Evolutionary conservation across 2,329 filamentous ascomycete genomes (phyloP), one percentile per base, ranked within the genome.

Genomic region (Sporothrix mexicana): DNA sequence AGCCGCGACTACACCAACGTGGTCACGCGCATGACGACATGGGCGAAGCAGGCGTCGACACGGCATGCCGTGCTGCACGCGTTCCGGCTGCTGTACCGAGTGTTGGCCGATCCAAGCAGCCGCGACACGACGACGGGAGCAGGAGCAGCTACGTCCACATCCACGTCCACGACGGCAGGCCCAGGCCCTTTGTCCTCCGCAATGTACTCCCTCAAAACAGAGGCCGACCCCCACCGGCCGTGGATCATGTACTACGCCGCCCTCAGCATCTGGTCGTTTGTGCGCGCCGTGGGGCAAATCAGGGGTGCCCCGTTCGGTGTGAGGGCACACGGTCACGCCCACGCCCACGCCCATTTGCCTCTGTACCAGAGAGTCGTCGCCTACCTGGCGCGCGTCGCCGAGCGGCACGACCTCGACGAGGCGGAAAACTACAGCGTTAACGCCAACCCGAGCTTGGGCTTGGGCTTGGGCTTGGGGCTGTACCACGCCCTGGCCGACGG

Each of bases 231-330:
- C 25, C 95, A 97, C 77, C 87, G 94, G 36, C 93, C 94, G 0
- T 97, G 94, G 94, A 92, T 97, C 59, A 87, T 97, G 79, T 97
- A 97, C 82, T 95, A 95, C 77, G 92, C 94, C 0, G 90, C 91
- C 0, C 84, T 97, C 70, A 92, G 93, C 67, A 93, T 97, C 12
- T 97, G 94, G 93, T 92, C 90, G 3, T 97, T 95, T 78, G 93
- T 93, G 2, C 94, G 90, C 77, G 93, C 94, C 0, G 82, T 95
- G 15, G 92, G 94, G 3, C 45, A n/a, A 12, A 47, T 25, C 1
- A 17, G 30, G 30, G 30, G 30, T 23, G 62, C 41, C 17, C 41
- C 61, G 5, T n/a, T n/a, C n/a, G n/a, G n/a, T n/a, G 30, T 4
- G 30, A 36, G 30, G 30, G 7, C 3, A 36, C 30, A 36, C 30